A percentile compares a stretch with the other conserved stretches of the same genome.
Conservation (phyloP, 148 eudicot species). For the Agrostemma githago region DNA sequence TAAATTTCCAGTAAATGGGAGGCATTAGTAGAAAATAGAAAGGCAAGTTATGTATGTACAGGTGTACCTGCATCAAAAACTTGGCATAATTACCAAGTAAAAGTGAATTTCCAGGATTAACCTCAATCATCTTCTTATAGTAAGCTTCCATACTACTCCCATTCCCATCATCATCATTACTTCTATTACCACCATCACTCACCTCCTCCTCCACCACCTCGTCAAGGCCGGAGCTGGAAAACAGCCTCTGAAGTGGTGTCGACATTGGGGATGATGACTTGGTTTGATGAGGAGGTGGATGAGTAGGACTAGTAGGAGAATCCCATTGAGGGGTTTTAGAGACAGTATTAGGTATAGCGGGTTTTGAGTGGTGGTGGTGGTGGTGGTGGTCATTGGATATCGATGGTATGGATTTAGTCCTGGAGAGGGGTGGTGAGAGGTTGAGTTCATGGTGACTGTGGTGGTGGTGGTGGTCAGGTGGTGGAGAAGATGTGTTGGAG, state of each 20-base stretch:
- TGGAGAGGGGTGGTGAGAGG: conserved; percentile 5
- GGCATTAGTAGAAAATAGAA: neutral
- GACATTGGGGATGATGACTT: neutral
- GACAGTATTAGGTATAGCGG: neutral
- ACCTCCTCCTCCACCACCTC: conserved; percentile 19
- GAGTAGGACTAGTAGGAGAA: neutral
- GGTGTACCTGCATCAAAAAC: conserved; percentile 46
- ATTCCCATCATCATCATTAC: conserved; percentile 25
- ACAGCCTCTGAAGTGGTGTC: conserved; percentile 17
- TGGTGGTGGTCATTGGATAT: neutral
- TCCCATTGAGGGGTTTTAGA: conserved; percentile 2
- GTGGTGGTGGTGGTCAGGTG: conserved; percentile 3
- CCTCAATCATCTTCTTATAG: conserved; percentile 46
- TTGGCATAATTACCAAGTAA: conserved; percentile 56
- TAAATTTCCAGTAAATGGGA: too few relatives aligned
- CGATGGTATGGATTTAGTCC: conserved; percentile 23
- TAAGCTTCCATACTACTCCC: conserved; percentile 34
- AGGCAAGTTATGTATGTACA: too few relatives aligned
- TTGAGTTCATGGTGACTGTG: conserved; percentile 1
- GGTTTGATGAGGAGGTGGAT: neutral
- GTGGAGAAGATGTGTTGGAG: conserved; percentile 11
- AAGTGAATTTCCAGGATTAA: conserved; percentile 47
- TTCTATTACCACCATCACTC: conserved; percentile 10
- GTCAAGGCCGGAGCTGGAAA: conserved; percentile 27
- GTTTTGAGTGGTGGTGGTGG: neutral